phyloP scores from a whole-genome alignment of 306 rosid species.

The Carpinus viminea region DNA sequence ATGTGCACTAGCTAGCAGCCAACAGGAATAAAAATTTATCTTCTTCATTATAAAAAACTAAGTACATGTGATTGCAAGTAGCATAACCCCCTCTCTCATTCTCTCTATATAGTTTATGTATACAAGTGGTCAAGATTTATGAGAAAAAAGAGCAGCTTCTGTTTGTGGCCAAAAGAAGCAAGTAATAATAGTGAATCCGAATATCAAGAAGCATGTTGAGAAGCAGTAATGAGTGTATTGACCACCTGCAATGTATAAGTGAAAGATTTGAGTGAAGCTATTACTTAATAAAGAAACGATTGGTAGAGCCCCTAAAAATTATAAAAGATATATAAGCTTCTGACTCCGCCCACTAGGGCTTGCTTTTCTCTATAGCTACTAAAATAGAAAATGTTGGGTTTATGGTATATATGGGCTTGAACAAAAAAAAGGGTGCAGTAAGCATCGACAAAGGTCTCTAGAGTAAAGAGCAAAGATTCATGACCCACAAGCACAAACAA shows the following conservation, averaged over 20 bases:
- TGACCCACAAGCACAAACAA: too few species aligned
- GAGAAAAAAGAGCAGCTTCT: neutral
- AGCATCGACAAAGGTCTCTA: too few species aligned
- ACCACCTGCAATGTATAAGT: slow-evolving; percentile 9
- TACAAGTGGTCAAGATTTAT: neutral
- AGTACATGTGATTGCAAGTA: neutral
- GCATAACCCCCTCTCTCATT: neutral
- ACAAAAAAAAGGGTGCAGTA: too few species aligned
- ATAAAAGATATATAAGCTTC: neutral
- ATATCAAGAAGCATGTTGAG: slow-evolving; percentile 11
- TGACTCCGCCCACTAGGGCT: neutral
- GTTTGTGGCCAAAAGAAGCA: slow-evolving; percentile 19
- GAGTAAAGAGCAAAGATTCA: too few species aligned
- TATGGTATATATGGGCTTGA: too few species aligned
- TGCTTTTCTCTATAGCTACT: too few species aligned
- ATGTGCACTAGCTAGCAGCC: neutral
- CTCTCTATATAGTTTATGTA: neutral
- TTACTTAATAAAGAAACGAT: neutral
- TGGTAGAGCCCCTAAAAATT: too few species aligned
- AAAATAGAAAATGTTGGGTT: too few species aligned
- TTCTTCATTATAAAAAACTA: neutral
- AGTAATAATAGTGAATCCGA: neutral
- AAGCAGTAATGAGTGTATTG: slow-evolving; percentile 18
- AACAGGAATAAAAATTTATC: neutral
- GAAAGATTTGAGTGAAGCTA: neutral